Conservation (phyloP, 768 basidiomycete genomes). For the Lentinula lateritia region DNA sequence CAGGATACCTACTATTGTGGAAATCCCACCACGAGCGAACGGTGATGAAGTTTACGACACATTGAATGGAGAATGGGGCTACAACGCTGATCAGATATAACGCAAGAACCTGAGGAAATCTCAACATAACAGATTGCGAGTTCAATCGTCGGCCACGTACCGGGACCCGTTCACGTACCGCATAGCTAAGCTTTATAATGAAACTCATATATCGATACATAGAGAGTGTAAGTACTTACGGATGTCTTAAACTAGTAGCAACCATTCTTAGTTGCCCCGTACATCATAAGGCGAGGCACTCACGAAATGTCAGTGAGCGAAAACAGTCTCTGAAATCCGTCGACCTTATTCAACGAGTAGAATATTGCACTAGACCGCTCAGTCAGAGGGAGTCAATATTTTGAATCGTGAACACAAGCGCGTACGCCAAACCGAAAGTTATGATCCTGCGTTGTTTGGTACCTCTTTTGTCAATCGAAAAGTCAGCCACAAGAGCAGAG, state of each 20-base stretch:
- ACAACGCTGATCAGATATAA: constrained; percentile 50
- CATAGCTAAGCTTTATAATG: constrained; percentile 37
- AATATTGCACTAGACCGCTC: constrained; percentile 43
- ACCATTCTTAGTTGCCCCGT: not conserved
- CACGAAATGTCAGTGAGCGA: constrained; percentile 75
- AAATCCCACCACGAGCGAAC: constrained; percentile 87
- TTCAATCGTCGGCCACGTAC: constrained; percentile 26
- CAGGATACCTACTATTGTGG: constrained; percentile 49
- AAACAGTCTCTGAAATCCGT: constrained; percentile 74
- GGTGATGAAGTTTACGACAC: constrained; percentile 66
- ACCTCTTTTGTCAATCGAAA: not conserved
- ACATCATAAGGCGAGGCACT: constrained; percentile 19
- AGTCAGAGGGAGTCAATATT: not conserved
- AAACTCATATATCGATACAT: not conserved
- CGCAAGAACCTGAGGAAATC: constrained; percentile 32
- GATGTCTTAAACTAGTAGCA: constrained; percentile 29
- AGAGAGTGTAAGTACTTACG: constrained; percentile 24
- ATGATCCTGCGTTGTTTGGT: constrained; percentile 43
- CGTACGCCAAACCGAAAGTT: constrained; percentile 65
- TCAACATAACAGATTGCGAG: constrained; percentile 6
- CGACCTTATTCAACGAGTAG: constrained; percentile 56
- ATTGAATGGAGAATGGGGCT: constrained; percentile 65
- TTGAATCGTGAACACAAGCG: constrained; percentile 8
- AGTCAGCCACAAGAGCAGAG: not conserved
- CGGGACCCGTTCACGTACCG: constrained; percentile 74